Conservation (phyloP, 2,329 filamentous ascomycete genomes). For the Hysterium pulicare region DNA sequence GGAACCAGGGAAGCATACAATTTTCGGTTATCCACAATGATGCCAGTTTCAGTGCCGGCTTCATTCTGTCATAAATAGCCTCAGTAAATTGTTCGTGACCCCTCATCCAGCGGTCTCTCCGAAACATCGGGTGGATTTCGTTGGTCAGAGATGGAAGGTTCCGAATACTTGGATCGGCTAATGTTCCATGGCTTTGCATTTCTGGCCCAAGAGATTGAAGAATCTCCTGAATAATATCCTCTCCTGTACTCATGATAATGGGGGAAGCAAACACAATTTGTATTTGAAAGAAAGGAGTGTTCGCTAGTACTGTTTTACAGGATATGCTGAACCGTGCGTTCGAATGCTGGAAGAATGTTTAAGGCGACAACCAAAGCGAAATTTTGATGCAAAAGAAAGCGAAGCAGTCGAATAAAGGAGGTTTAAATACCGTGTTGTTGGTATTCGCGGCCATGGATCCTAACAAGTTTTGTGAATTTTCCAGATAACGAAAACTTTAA, state of each 20-base stretch:
- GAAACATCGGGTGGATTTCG: slow-evolving; percentile 15
- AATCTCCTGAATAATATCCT: neutral
- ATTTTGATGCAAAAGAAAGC: neutral
- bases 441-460: neutral
- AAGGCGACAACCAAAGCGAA: neutral
- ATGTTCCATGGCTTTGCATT: neutral
- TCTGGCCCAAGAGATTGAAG: neutral
- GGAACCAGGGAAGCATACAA: slow-evolving; percentile 16
- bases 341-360: too few relatives aligned
- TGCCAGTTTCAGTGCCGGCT: slow-evolving; percentile 13
- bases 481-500: too few relatives aligned
- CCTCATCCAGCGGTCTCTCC: slow-evolving; percentile 14
- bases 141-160: slow-evolving; percentile 10
- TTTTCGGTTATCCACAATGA: slow-evolving; percentile 14
- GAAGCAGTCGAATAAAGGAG: neutral
- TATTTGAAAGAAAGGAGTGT: neutral
- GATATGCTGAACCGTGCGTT: too few relatives aligned
- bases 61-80: slow-evolving; percentile 5
- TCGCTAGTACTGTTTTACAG: neutral
- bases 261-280: neutral
- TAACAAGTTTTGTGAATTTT: too few relatives aligned
- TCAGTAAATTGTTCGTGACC: slow-evolving; percentile 12
- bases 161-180: neutral
- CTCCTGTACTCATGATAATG: neutral
- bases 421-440: neutral